Base-by-base conservation (phyloP, 352 stramenopile genomes). In the Globisporangium lucens region DNA sequence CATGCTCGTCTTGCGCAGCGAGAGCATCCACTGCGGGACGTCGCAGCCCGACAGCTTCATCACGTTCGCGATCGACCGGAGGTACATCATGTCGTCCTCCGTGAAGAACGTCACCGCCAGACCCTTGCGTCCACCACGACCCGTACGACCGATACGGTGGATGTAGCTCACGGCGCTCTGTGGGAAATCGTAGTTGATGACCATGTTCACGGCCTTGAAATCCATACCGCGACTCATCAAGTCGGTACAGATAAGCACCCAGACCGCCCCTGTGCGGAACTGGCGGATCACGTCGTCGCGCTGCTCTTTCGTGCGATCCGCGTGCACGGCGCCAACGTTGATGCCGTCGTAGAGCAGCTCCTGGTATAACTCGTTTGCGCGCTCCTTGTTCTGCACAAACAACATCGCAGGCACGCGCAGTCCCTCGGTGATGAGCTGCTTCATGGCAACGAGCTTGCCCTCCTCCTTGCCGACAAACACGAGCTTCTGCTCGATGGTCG, bases 151-250 rank as follows among this genome's bases (percentile, higher is more conserved):
- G 71, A 99, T 99, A 58, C 97, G 87, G 84, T 99, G 95, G 59
- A 99, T 97, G 78, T 99, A 99, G 62, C 91, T 95, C 66, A 96
- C 85, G 27, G 86, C 86, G 63, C 89, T 93, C 82, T 95, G 91
- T 9, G 98, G 97, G 69, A 99, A 98, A 79, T 99, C 98, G 73
- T 99, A 99, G 79, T 99, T 99, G 75, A 99, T 98, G 8, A 99
- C 98, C 88, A 98, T 98, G 69, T 99, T 99, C 6, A 99, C 97
- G 20, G 94, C 97, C 79, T 98, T 98, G 73, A 99, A 99, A 83
- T 99, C 98, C 70, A 99, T 98, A 72, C 98, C 98, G 70, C 98
- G 86, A 29, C 91, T 97, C 76, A 99, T 98, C 8, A 99, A 77
- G 73, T 99, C 98, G n/a, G 98, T 99, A 63, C 94, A 99, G 65